A percentile compares a stretch with the other conserved stretches of the same genome.
Conservation (phyloP, 1,139 yeast genomes). For the Protomyces gravidus region DNA sequence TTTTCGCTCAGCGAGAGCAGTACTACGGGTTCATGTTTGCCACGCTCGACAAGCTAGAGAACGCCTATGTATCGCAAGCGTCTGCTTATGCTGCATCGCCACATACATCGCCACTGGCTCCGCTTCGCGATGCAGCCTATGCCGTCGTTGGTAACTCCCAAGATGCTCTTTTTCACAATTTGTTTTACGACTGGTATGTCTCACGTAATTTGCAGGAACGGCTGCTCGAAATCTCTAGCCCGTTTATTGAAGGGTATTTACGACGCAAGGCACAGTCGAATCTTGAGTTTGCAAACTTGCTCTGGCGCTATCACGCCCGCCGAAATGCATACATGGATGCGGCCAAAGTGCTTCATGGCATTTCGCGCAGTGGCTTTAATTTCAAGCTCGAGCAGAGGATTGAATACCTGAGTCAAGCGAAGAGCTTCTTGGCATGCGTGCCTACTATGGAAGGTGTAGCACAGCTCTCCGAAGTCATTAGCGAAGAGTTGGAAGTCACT, state of each 20-base stretch:
- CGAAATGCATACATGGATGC: slow-evolving; percentile 75
- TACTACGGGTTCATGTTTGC: slow-evolving; percentile 71
- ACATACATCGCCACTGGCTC: slow-evolving; percentile 44
- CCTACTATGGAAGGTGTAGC: slow-evolving; percentile 47
- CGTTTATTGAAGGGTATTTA: slow-evolving; percentile 71
- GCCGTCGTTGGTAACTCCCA: slow-evolving; percentile 65
- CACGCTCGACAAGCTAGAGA: slow-evolving; percentile 67
- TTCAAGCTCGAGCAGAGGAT: slow-evolving; percentile 69
- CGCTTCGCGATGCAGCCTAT: slow-evolving; percentile 67
- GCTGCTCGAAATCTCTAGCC: slow-evolving; percentile 66
- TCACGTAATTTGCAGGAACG: slow-evolving; percentile 71
- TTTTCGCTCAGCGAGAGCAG: slow-evolving; percentile 51
- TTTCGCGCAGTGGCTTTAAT: slow-evolving; percentile 67
- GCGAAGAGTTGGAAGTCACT: slow-evolving; percentile 82
- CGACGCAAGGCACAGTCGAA: slow-evolving; percentile 66
- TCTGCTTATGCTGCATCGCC: slow-evolving; percentile 31
- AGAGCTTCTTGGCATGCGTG: slow-evolving; percentile 78
- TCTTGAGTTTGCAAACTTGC: slow-evolving; percentile 68
- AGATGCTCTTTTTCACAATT: slow-evolving; percentile 82
- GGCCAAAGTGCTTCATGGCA: slow-evolving; percentile 69
- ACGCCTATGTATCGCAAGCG: slow-evolving; percentile 48
- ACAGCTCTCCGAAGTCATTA: slow-evolving; percentile 62
- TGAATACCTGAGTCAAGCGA: slow-evolving; percentile 85
- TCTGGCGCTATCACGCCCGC: slow-evolving; percentile 87
- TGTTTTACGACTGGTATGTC: slow-evolving; percentile 89